A percentile compares a stretch with the other conserved stretches of the same genome.
phyloP scores from a whole-genome alignment of 1,284 basidiomycete genomes.

The Wolfiporia cocos region DNA sequence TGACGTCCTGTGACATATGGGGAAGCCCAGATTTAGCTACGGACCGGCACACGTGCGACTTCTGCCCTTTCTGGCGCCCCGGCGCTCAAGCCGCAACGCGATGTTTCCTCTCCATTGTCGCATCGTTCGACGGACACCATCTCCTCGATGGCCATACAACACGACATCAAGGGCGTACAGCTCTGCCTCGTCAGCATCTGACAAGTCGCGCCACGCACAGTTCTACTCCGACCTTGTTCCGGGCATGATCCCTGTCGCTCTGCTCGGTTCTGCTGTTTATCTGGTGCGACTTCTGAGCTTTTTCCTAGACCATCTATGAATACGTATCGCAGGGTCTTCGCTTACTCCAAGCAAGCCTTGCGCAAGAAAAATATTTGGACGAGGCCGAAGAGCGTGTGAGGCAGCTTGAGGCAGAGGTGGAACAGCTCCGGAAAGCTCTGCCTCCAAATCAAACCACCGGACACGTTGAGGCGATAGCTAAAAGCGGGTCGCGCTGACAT shows the following conservation, averaged over 20 bases:
- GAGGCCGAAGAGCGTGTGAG: slow-evolving; percentile 47
- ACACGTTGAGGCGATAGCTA: too few species aligned
- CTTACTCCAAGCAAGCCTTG: slow-evolving; percentile 51
- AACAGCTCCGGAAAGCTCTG: slow-evolving; percentile 25
- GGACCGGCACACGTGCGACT: too few species aligned
- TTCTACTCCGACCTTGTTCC: slow-evolving; percentile 66
- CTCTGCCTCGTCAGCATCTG: slow-evolving; percentile 3
- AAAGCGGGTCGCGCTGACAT: slow-evolving; percentile 4
- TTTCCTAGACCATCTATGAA: slow-evolving; percentile 8
- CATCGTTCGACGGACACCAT: not conserved
- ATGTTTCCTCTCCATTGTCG: not conserved
- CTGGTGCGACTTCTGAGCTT: slow-evolving; percentile 39
- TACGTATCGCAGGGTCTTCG: slow-evolving; percentile 47
- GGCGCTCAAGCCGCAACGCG: too few species aligned
- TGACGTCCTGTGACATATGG: too few species aligned
- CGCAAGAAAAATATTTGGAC: slow-evolving; percentile 65
- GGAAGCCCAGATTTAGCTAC: too few species aligned
- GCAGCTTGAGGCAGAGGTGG: slow-evolving; percentile 56
- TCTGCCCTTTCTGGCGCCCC: too few species aligned
- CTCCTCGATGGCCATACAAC: not conserved
- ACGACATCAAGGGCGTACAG: slow-evolving; percentile 2
- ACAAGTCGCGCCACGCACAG: slow-evolving; percentile 45
- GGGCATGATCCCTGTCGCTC: slow-evolving; percentile 69
- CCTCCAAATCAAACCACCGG: not conserved
- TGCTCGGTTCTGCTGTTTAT: slow-evolving; percentile 73